phyloP scores from a whole-genome alignment of 2,329 filamentous ascomycete species.

The Zalaria sp. region DNA sequence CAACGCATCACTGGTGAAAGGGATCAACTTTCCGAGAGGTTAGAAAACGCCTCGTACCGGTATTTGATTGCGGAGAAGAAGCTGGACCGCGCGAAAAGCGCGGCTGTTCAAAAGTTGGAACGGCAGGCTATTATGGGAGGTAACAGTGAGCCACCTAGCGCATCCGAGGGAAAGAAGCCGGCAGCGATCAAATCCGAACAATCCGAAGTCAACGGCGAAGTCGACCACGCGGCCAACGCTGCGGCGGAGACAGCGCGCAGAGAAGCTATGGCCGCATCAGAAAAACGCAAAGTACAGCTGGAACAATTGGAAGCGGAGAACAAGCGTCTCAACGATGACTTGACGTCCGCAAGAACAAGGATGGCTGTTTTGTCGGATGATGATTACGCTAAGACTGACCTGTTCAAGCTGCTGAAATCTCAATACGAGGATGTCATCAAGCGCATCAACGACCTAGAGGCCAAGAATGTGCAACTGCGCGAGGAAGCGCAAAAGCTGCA shows the following conservation, averaged over 20 bases:
- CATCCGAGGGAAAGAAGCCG: constrained; percentile 26
- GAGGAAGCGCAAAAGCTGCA: constrained; percentile 78
- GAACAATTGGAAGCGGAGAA: constrained; percentile 67
- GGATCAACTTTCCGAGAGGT: constrained; percentile 68
- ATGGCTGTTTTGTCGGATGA: constrained; percentile 71
- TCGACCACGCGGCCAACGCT: constrained; percentile 41
- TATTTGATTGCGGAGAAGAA: constrained; percentile 96
- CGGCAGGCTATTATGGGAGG: constrained; percentile 69
- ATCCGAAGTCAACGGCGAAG: constrained; percentile 35
- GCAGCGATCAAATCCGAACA: constrained; percentile 20
- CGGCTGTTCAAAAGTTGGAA: constrained; percentile 82
- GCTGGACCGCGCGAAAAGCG: constrained; percentile 75
- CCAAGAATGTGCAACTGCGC: constrained; percentile 68
- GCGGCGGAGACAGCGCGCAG: constrained; percentile 64
- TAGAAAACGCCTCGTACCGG: constrained; percentile 77
- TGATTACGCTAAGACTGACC: constrained; percentile 80
- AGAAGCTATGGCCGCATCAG: constrained; percentile 60
- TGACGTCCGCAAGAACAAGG: constrained; percentile 56
- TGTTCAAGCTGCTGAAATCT: constrained; percentile 82
- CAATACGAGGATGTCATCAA: constrained; percentile 90
- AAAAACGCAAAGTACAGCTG: constrained; percentile 80
- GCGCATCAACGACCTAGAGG: constrained; percentile 81
- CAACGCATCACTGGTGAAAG: constrained; percentile 67
- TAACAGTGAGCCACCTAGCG: constrained; percentile 25
- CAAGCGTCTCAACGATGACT: constrained; percentile 60